A percentile compares a stretch with the other conserved stretches of the same genome.
Evolutionary conservation across 768 basidiomycete species (phyloP).

Genomic region (Artomyces pyxidatus): DNA sequence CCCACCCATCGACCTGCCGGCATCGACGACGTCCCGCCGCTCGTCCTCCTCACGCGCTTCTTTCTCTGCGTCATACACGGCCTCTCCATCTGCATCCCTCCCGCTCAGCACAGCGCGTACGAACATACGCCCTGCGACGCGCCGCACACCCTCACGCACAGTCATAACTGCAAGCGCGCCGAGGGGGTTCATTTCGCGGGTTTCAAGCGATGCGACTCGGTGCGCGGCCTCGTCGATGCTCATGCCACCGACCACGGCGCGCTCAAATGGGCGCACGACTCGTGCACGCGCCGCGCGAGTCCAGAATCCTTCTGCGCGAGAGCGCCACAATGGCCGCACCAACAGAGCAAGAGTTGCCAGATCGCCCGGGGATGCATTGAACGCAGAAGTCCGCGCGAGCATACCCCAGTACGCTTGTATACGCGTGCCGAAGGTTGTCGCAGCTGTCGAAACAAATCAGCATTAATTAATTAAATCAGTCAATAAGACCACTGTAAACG

Average conservation of each 20-base stretch:
- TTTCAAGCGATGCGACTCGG: conserved; percentile 25
- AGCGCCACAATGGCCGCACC: conserved; percentile 34
- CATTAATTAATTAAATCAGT: conserved; percentile 19
- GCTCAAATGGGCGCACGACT: conserved; percentile 38
- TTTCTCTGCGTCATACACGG: conserved; percentile 22
- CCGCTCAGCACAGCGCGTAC: conserved; percentile 33
- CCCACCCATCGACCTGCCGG: conserved; percentile 59
- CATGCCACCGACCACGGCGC: conserved; percentile 44
- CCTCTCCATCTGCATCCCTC: conserved; percentile 10
- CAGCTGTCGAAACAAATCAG: conserved; percentile 13
- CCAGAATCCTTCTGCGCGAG: conserved; percentile 41
- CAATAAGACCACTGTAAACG: background rate
- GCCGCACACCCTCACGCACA: conserved; percentile 43
- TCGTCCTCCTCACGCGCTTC: conserved; percentile 29
- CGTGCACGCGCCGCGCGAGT: conserved; percentile 25
- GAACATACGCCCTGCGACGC: conserved; percentile 48
- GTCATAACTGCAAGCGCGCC: conserved; percentile 42
- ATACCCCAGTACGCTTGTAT: conserved; percentile 50
- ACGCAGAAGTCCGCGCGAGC: conserved; percentile 32
- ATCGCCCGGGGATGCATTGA: conserved; percentile 36
- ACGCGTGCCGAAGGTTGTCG: conserved; percentile 29
- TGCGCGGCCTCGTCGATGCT: conserved; percentile 45
- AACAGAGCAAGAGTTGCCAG: conserved; percentile 52
- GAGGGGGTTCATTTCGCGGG: conserved; percentile 28
- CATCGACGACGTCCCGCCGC: conserved; percentile 43